Conservation (phyloP, 2,329 filamentous ascomycete species). For the Aureobasidium sp. region DNA sequence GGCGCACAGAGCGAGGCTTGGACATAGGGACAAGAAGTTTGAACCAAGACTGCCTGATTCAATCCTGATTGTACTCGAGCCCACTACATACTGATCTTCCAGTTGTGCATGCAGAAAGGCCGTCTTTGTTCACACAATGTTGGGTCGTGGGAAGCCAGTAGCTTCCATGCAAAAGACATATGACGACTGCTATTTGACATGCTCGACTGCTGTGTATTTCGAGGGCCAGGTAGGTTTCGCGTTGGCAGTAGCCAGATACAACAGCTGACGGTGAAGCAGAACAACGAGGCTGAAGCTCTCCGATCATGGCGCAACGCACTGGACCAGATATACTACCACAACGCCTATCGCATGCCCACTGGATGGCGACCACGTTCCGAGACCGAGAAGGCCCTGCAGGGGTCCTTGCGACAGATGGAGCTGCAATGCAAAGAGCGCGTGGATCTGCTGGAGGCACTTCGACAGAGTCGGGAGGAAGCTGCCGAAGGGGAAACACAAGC, state of each 20-base stretch:
- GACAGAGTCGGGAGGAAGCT: constrained; percentile 47
- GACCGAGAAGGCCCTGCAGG: constrained; percentile 73
- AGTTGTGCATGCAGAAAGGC: not conserved
- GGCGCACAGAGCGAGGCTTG: not conserved
- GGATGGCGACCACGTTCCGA: constrained; percentile 65
- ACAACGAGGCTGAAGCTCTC: constrained; percentile 83
- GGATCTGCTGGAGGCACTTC: constrained; percentile 74
- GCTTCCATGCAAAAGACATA: constrained; percentile 91
- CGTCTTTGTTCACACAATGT: constrained; percentile 18
- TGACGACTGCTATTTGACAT: constrained; percentile 90
- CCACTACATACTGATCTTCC: not conserved
- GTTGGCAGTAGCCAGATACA: not conserved
- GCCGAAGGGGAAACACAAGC: not conserved
- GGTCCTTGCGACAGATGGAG: constrained; percentile 75
- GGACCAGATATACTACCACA: constrained; percentile 80
- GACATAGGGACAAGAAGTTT: not conserved
- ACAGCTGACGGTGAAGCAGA: constrained; percentile 43
- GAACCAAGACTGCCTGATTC: not conserved
- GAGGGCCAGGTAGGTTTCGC: constrained; percentile 62
- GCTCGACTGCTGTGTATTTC: constrained; percentile 93
- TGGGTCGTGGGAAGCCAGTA: constrained; percentile 53
- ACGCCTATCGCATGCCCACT: constrained; percentile 63
- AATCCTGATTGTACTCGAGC: not conserved
- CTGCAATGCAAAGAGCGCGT: constrained; percentile 89
- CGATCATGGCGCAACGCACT: constrained; percentile 84